Evolutionary conservation across 345 rosid genomes (phyloP), one percentile per base, ranked within the genome.

Genomic region (Bruguiera sexangula): DNA sequence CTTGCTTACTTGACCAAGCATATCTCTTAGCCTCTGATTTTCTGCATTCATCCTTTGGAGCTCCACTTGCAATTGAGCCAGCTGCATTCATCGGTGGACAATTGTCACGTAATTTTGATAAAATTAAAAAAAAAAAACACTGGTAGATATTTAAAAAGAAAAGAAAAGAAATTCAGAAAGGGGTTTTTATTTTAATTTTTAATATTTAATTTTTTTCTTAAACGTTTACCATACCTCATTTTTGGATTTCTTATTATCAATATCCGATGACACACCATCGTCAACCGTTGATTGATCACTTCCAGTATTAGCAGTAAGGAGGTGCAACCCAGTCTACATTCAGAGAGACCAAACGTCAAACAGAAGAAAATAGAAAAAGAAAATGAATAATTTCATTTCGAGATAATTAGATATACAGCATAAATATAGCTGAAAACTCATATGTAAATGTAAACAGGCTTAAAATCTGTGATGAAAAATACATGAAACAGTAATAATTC

Each of bases 261-360:
- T 69, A 57, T 86, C 85, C 0, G 95, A 85, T 19, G 96, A 94
- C 0, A 80, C 73, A 19, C 91, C 96, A 74, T 91, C 92, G 46
- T 91, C 96, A 60, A 91, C 89, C 29, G 82, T 85, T 32, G 96
- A 91, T 69, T 94, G 86, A 79, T 91, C 93, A 73, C 97, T 94
- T 78, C 92, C 81, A 1, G 83, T 73, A 66, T 89, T 85, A 56
- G 81, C 87, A 22, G 90, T 94, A 8, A 83, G 86, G 73, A 94
- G 96, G 66, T 76, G 91, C 85, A 94, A 84, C 4, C 96, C 92
- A 66, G 89, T 94, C 98, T 94, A 72, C 60, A 4, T 68, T 46
- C 13, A 43, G 18, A 13, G 50, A 15, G 19, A 43, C 18, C 50
- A 43, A 43, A 43, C 50, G 16, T 4, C 3, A 13, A 43, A 10